Evolutionary conservation across 169 alveolate species (phyloP).

Genomic region (Cyclospora cayetanensis): DNA sequence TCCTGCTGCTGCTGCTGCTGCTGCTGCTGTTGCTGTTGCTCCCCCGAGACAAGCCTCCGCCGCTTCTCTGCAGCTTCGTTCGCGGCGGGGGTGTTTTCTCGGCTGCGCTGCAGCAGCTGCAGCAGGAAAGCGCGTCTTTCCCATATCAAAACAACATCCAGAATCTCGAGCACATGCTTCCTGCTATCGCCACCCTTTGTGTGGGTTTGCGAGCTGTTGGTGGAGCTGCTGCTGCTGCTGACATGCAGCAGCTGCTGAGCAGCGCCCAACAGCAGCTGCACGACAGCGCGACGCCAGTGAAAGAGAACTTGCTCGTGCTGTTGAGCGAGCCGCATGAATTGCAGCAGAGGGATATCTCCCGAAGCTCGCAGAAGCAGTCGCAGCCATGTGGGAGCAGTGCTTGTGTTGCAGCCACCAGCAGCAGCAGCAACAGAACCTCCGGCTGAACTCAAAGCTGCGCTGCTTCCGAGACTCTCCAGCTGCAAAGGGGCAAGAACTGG

Average conservation of each 20-base stretch:
- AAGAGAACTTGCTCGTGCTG: slow-evolving; percentile 58
- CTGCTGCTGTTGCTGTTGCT: background rate
- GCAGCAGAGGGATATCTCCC: slow-evolving; percentile 41
- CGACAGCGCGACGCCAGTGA: background rate
- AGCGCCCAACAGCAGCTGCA: slow-evolving; percentile 50
- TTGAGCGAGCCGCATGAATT: slow-evolving; percentile 31
- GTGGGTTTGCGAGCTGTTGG: slow-evolving; percentile 15
- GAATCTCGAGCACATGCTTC: slow-evolving; percentile 39
- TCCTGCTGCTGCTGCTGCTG: slow-evolving; percentile 26
- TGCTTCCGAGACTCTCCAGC: background rate
- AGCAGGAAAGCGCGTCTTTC: slow-evolving; percentile 53
- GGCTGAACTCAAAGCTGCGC: background rate
- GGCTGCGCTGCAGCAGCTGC: slow-evolving; percentile 27
- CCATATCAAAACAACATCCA: slow-evolving; percentile 39
- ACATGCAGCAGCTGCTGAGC: slow-evolving; percentile 65
- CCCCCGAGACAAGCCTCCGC: background rate
- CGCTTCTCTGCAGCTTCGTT: slow-evolving; percentile 23
- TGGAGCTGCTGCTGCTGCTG: slow-evolving; percentile 55
- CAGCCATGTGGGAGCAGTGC: slow-evolving; percentile 53
- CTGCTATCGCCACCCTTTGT: slow-evolving; percentile 1
- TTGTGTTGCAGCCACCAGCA: background rate
- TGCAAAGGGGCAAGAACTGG: background rate
- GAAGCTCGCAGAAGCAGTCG: slow-evolving; percentile 44
- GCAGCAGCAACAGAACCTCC: too few relatives aligned
- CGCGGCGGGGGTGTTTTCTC: background rate